Evolutionary conservation across 2,329 filamentous ascomycete genomes (phyloP).

Genomic region (Botryotinia globosa): DNA sequence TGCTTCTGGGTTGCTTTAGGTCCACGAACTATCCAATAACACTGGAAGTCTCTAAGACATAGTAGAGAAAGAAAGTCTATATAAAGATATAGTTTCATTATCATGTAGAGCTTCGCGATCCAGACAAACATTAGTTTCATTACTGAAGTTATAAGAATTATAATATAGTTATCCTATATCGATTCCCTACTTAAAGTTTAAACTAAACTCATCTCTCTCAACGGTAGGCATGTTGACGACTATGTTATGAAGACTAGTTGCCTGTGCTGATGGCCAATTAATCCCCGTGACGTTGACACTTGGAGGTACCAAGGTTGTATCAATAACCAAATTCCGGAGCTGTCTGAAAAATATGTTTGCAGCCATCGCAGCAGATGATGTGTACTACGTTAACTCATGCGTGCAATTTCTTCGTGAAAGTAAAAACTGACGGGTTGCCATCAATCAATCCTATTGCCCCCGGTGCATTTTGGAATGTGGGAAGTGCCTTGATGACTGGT

Average conservation of each 20-base stretch:
- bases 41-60: too few species aligned
- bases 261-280: constrained; percentile 52
- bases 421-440: neutral
- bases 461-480: neutral
- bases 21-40: too few species aligned
- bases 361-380: neutral
- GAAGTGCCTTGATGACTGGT: neutral
- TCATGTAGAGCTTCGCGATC: too few species aligned
- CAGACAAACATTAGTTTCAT: too few species aligned
- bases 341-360: constrained; percentile 18
- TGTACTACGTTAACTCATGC: neutral
- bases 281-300: constrained; percentile 36
- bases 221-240: constrained; percentile 56
- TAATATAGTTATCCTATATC: too few species aligned
- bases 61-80: too few species aligned
- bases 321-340: constrained; percentile 63
- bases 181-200: too few species aligned
- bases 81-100: too few species aligned
- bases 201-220: constrained; percentile 46
- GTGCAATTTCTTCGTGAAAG: neutral
- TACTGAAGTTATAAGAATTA: too few species aligned
- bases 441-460: neutral
- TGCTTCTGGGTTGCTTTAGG: too few species aligned
- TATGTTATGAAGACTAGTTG: constrained; percentile 45
- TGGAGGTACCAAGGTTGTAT: constrained; percentile 39